Base-by-base conservation (phyloP, 805 yeast species). In the Cephaloascus albidus region DNA sequence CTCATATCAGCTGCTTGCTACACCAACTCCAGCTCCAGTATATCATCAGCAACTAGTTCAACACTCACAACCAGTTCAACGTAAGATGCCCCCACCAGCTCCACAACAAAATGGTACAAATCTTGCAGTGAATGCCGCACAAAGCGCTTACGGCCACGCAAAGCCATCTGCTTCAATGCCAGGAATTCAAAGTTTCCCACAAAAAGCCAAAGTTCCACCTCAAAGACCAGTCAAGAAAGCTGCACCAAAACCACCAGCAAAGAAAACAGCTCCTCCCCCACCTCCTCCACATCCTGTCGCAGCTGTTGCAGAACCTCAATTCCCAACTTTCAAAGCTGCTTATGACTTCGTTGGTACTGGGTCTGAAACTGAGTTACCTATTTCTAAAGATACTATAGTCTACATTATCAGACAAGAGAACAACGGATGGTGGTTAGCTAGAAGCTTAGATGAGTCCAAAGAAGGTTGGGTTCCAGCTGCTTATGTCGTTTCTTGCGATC, bases 391-490 rank as follows among this genome's bases (percentile, higher is more conserved):
- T 43, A 84, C 85, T 35, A 65, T 86, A 36, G 78, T 90, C 30
- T 77, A 77, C 44, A 76, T 93, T 27, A 63, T 79, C 3, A 81
- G 74, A 52, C 78, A 82, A 46, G 85, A 82, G 41, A 78, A 81
- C 36, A 89, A 85, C 45, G 96, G 96, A 15, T 93, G 99, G 99
- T 90, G 95, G 50, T 69, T 93, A 42, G 97, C 88, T 8, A 84
- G 83, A 55, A 69, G 77, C 27, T 57, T 81, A 44, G 89, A 83
- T 52, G 93, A 85, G 33, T 54, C 81, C 1, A 74, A 67, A 41
- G 93, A 88, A 57, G 99, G 99, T 4, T 93, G 98, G 98, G 90
- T 93, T 10, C 99, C 99, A 12, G 82, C 93, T 18, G 85, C 89
- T n/a, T 93, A 89, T 55, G 77, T 90, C 52, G 78, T 68, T 17